Base-by-base conservation (phyloP, 2,329 filamentous ascomycete genomes). In the Pseudogymnoascus sp. region DNA sequence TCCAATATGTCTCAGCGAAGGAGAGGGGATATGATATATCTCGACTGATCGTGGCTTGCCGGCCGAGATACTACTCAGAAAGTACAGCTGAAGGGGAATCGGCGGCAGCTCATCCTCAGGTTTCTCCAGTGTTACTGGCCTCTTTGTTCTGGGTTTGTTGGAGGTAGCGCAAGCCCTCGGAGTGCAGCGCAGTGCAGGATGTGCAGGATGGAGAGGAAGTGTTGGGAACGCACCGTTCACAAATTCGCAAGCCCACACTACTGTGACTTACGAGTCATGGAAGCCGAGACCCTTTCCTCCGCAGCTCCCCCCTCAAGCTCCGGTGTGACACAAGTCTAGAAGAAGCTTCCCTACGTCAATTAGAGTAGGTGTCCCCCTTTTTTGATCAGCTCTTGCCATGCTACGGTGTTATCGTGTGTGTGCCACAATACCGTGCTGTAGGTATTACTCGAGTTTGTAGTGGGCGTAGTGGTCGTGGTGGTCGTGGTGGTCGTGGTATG, bases 261-360 rank as follows among this genome's bases (percentile, higher is more conserved):
- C 23, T 53, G 44, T 29, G 10, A 11, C 44, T 53, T 53, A 53
- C 44, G 44, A 53, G 44, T 53, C 44, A 53, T 53, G 44, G 23
- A 53, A 53, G 44, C 44, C 44, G 44, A 53, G 44, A 53, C 44
- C 44, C 44, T 53, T 53, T 53, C 44, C 44, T 53, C 44, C 44
- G 44, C 44, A 53, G 44, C 44, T 50, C 7, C 15, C 44, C 44
- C 44, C 21, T 19, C 21, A 29, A 10, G 23, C 44, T 53, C 44
- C 44, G 44, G 44, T 53, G 44, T 53, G 44, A 53, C 44, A 53
- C 44, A 53, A 53, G 44, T 53, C 44, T 53, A 23, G 44, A 53
- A 53, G 44, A 53, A 53, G 44, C 44, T 53, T 53, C 44, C 44
- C 44, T 53, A 53, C 44, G 23, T 53, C 44, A 53, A 53, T 53